phyloP scores from a whole-genome alignment of 495 filamentous ascomycete genomes.

The Aspergillus mulundensis region DNA sequence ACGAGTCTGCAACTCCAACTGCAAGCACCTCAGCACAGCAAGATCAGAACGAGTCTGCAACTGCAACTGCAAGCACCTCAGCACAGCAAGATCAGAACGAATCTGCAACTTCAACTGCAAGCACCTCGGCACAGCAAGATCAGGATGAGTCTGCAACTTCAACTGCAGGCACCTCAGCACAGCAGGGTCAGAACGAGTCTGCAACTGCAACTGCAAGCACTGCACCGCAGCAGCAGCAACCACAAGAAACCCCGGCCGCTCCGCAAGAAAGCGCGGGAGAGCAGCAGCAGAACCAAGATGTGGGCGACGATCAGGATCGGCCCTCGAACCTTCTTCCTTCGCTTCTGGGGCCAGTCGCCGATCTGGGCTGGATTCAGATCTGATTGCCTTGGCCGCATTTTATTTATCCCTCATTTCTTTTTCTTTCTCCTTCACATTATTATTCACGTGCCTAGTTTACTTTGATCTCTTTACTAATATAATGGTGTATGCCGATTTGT shows the following conservation, averaged over 20 bases:
- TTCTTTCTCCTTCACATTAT: background rate
- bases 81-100: background rate
- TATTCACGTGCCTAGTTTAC: too few species aligned
- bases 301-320: background rate
- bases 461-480: too few species aligned
- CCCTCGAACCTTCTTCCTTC: constrained; percentile 1
- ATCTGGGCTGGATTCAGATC: constrained; percentile 1
- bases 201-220: background rate
- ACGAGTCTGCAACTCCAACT: background rate
- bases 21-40: too few species aligned
- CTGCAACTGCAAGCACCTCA: too few species aligned
- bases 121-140: background rate
- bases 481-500: too few species aligned
- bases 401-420: background rate
- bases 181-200: background rate
- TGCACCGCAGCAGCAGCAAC: background rate
- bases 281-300: constrained; percentile 1
- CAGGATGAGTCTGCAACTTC: background rate
- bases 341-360: background rate
- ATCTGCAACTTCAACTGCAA: background rate
- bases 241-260: background rate
- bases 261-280: background rate
- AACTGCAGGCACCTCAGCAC: too few species aligned
- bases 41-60: background rate
- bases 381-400: background rate